Percentiles rank a stretch among this genome's conserved stretches.
Conservation (phyloP, 192 early-diverging fungal genomes). For the Rhizophagus prolifer region DNA sequence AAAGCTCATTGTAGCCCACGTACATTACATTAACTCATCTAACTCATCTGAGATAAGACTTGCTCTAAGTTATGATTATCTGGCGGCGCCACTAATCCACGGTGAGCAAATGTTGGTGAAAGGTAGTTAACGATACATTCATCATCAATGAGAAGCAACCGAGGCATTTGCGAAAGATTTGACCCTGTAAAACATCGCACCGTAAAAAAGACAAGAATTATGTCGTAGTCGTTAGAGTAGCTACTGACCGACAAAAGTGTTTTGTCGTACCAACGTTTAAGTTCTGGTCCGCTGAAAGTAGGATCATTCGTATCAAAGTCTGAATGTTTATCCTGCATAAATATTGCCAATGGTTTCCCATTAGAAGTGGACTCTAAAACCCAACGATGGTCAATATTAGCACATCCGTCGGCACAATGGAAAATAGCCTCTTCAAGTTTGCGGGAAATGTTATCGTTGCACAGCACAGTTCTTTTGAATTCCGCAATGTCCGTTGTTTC, state of each 20-base stretch:
- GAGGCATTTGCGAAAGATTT: neutral
- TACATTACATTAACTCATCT: too few species aligned
- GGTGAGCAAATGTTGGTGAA: too few species aligned
- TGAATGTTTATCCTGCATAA: constrained; percentile 15
- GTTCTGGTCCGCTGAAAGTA: neutral
- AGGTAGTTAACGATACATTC: too few species aligned
- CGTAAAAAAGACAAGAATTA: too few species aligned
- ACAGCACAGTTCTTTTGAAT: neutral
- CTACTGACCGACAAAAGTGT: too few species aligned
- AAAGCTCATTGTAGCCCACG: too few species aligned
- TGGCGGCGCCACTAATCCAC: too few species aligned
- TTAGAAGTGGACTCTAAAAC: neutral
- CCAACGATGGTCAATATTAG: neutral
- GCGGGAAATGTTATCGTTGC: too few species aligned
- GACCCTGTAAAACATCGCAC: neutral
- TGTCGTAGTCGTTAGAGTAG: too few species aligned
- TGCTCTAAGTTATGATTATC: too few species aligned
- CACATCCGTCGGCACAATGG: neutral
- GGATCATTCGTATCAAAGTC: neutral
- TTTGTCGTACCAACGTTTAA: neutral
- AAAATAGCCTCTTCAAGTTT: neutral
- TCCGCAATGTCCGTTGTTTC: neutral
- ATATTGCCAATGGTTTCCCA: constrained; percentile 9
- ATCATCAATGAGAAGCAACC: neutral
- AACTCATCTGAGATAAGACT: too few species aligned